Percentiles rank a stretch among this genome's conserved stretches.
Conservation (phyloP, 352 stramenopile genomes). For the Phytophthora rubi region DNA sequence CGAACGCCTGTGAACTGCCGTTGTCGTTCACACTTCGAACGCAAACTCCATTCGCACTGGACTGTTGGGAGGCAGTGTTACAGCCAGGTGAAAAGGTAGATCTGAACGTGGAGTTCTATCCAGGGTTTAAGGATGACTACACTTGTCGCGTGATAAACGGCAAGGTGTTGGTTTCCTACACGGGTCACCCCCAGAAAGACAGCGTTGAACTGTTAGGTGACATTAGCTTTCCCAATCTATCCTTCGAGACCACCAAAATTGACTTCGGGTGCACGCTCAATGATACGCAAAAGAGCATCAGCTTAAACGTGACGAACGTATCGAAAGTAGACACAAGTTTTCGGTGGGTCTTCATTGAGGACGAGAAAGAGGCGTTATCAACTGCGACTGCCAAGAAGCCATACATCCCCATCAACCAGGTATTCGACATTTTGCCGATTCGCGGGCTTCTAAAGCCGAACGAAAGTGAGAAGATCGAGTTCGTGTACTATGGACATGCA, state of each 20-base stretch:
- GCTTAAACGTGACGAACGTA: slow-evolving; percentile 88
- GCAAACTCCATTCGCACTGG: slow-evolving; percentile 91
- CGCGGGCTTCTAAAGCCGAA: slow-evolving; percentile 81
- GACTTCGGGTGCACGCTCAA: slow-evolving; percentile 96
- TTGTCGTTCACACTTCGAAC: slow-evolving; percentile 92
- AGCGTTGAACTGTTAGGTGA: slow-evolving; percentile 88
- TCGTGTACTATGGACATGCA: slow-evolving; percentile 93
- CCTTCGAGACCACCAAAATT: slow-evolving; percentile 90
- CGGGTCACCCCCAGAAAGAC: slow-evolving; percentile 92
- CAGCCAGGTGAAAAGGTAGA: slow-evolving; percentile 77
- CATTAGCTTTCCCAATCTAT: slow-evolving; percentile 95
- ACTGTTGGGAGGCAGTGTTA: slow-evolving; percentile 91
- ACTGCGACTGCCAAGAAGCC: slow-evolving; percentile 75
- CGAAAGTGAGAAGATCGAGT: slow-evolving; percentile 93
- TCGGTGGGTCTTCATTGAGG: slow-evolving; percentile 95
- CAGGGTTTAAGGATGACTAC: slow-evolving; percentile 92
- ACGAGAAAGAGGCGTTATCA: slow-evolving; percentile 76
- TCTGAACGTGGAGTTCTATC: slow-evolving; percentile 94
- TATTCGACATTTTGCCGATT: slow-evolving; percentile 96
- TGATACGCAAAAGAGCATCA: slow-evolving; percentile 93
- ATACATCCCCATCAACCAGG: slow-evolving; percentile 92
- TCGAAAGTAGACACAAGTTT: slow-evolving; percentile 91
- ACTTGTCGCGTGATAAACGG: slow-evolving; percentile 87
- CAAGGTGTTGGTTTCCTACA: slow-evolving; percentile 87
- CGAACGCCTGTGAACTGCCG: slow-evolving; percentile 88